Base-by-base conservation (phyloP, 306 rosid genomes). In the Castanea mollissima region DNA sequence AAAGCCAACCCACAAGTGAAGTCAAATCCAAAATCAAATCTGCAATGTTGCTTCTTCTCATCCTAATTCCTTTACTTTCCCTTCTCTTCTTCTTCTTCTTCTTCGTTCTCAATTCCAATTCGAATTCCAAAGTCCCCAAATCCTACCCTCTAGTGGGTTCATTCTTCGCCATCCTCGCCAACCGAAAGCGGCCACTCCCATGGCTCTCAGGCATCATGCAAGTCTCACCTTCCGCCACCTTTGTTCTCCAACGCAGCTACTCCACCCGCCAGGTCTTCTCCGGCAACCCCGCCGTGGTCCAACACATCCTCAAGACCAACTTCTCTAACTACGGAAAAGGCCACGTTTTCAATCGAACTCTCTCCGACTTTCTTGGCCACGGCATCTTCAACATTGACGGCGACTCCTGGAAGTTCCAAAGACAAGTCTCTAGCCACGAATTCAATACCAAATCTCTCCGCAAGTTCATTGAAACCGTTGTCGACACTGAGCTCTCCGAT, bases 351-450 rank as follows among this genome's bases (percentile, higher is more conserved):
- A 55, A 79, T 18, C 11, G 11, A 19, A 46, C 32, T 13, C 64
- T 78, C 25, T 11, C 41, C 0, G 87, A 86, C 51, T 74, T 86
- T 55, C 85, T 38, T 38, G 46, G 46, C 46, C 46, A 38, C 46
- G 46, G 46, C 46, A 38, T 38, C 46, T 38, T 38, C 72, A 71
- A 38, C 67, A 77, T 67, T 38, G 85, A 83, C 75, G 90, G 85
- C 20, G 72, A 83, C 23, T 51, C 4, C 55, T 83, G 90, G 87
- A 86, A 83, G 80, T 74, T 81, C 80, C 90, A 86, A 57, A 52
- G 90, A 5, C 85, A 86, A 56, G 75, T 86, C 70, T 78, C 81
- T 5, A 77, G 81, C 52, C 81, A 69, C 32, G 75, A 77, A 58
- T 77, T 77, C 32, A 78, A 55, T 60, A 83, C 86, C 57, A 80